Base-by-base conservation (phyloP, 768 basidiomycete genomes). In the Tricholoma bakamatsutake region DNA sequence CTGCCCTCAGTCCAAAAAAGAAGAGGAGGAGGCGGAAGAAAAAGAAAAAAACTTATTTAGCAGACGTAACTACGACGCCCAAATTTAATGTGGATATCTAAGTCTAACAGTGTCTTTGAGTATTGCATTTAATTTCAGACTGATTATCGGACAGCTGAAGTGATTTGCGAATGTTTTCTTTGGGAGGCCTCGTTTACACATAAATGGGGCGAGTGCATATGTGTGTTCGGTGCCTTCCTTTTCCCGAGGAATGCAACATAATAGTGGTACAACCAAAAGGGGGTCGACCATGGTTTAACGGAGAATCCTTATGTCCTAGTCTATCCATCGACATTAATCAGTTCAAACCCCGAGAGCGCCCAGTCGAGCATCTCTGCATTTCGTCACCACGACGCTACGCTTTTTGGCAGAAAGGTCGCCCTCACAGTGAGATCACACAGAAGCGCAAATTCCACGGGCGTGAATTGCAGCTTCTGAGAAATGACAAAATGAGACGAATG, bases 1-100 rank as follows among this genome's bases (percentile, higher is more conserved):
- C 62, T 24, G 57, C 54, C 12, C 57, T 57, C 17, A 70, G 63
- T 59, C 67, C 76, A 33, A 85, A 79, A 64, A 85, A 80, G 71
- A 85, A 70, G 66, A 72, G 78, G 58, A 76, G 72, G 55, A 82
- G 78, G 63, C 82, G 76, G 62, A 83, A 78, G 69, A 82, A 79
- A 62, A 70, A 70, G 52, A 71, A 67, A 53, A 52, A 56, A 30
- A 51, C 52, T 40, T 8, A 50, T 17, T 4, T 31, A 48, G 11
- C 15, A n/a, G 46, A 48, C 17, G 46, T 48, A n/a, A 48, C 46
- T 17, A 10, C 8, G 15, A 31, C n/a, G n/a, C n/a, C 46, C 15
- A 8, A 31, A 31, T 30, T 6, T 2, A 17, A 48, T n/a, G 28
- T 3, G 46, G 15, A 13, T 48, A 8, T 48, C 46, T 24, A 24